Conservation (phyloP, 2,329 filamentous ascomycete genomes). For the Microsporum canis region DNA sequence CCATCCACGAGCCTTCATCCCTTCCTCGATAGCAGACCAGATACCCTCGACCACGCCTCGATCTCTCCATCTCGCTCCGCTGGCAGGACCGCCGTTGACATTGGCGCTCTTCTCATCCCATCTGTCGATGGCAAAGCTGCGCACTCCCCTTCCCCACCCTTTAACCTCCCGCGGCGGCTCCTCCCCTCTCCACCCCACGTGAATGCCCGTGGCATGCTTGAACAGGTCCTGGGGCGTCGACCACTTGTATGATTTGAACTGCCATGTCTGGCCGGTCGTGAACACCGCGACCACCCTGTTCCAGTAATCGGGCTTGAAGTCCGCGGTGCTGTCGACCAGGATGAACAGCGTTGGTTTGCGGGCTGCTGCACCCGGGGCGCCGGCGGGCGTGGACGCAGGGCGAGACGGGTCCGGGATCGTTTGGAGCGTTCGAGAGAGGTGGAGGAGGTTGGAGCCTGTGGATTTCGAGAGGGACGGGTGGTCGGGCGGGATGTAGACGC, state of each 20-base stretch:
- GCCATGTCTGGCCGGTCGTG: slow-evolving; percentile 94
- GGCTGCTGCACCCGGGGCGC: not conserved
- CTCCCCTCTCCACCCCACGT: slow-evolving; percentile 84
- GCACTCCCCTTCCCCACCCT: slow-evolving; percentile 74
- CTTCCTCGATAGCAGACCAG: slow-evolving; percentile 78
- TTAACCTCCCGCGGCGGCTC: slow-evolving; percentile 64
- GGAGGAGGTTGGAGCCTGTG: slow-evolving; percentile 65
- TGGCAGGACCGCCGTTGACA: slow-evolving; percentile 20
- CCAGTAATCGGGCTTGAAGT: slow-evolving; percentile 99
- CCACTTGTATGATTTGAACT: slow-evolving; percentile 99
- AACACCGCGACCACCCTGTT: slow-evolving; percentile 89
- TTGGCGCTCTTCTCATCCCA: slow-evolving; percentile 47
- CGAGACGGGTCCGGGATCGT: slow-evolving; percentile 30
- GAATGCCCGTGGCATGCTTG: slow-evolving; percentile 73
- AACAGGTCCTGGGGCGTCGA: slow-evolving; percentile 79
- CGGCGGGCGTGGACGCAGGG: slow-evolving; percentile 13
- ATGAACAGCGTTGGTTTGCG: slow-evolving; percentile 75
- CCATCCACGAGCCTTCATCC: slow-evolving; percentile 72
- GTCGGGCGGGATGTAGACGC: slow-evolving; percentile 68
- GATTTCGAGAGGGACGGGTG: slow-evolving; percentile 48
- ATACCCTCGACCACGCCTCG: slow-evolving; percentile 85
- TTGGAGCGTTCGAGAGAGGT: slow-evolving; percentile 68
- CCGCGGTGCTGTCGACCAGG: slow-evolving; percentile 80
- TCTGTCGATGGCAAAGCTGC: slow-evolving; percentile 71
- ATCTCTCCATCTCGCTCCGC: slow-evolving; percentile 59